A percentile compares a stretch with the other conserved stretches of the same genome.
Evolutionary conservation across 1,284 basidiomycete species (phyloP).

Genomic region (Trametes pubescens): DNA sequence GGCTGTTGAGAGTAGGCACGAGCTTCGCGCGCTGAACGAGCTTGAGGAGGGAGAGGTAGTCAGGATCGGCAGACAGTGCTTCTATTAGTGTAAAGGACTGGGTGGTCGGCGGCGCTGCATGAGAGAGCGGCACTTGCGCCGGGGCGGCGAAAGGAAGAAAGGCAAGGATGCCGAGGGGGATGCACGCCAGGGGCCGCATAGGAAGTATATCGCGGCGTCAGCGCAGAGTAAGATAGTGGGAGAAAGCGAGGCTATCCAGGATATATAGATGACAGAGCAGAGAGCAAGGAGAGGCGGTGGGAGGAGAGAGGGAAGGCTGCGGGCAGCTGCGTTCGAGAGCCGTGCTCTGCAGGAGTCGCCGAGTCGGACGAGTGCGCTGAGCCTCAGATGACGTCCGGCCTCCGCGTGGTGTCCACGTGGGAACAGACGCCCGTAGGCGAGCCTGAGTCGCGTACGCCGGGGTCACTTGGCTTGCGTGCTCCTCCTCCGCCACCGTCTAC

Average conservation of each 20-base stretch:
- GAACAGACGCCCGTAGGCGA: slow-evolving; percentile 9
- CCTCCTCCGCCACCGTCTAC: slow-evolving; percentile 1
- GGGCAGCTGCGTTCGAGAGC: slow-evolving; percentile 12
- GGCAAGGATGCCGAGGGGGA: slow-evolving; percentile 49
- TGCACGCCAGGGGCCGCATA: slow-evolving; percentile 48
- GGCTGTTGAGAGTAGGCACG: slow-evolving; percentile 90
- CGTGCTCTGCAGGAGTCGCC: not conserved
- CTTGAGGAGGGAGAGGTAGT: slow-evolving; percentile 82
- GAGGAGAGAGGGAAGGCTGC: slow-evolving; percentile 21
- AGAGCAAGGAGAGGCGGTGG: slow-evolving; percentile 9
- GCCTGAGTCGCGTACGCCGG: not conserved
- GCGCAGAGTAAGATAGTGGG: slow-evolving; percentile 5
- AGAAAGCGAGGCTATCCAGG: slow-evolving; percentile 11
- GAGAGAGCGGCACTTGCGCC: slow-evolving; percentile 45
- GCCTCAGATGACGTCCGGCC: slow-evolving; percentile 30
- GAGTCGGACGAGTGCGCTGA: too few relatives aligned
- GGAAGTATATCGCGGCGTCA: slow-evolving; percentile 10
- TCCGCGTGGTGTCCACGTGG: slow-evolving; percentile 30
- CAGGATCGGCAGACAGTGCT: slow-evolving; percentile 74
- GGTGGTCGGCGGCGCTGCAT: slow-evolving; percentile 27
- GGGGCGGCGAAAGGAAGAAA: slow-evolving; percentile 41
- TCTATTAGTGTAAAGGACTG: slow-evolving; percentile 78
- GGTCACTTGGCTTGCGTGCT: not conserved
- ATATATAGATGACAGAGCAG: slow-evolving; percentile 16
- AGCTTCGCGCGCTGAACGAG: slow-evolving; percentile 89